These are phyloP conservation scores for Benincasa hispida DNA, from an alignment of 306 rosid species.

Conservation along the genomic window DNA sequence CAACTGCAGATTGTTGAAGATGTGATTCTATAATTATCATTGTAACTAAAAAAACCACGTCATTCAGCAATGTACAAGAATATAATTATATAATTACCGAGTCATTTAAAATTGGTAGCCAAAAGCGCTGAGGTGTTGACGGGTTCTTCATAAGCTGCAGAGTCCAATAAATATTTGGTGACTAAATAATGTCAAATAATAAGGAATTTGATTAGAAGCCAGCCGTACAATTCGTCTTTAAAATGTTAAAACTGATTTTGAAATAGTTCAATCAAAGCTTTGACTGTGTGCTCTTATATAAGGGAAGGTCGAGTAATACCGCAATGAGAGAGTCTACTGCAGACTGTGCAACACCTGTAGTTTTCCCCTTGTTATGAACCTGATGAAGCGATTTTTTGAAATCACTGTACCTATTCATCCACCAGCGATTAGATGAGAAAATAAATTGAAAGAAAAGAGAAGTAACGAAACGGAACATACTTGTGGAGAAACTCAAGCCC, in stretches of 20 bases:
- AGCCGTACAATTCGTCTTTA: neutral
- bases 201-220: neutral
- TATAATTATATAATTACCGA: conserved; percentile 37
- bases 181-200: neutral
- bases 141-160: conserved; percentile 84
- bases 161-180: neutral
- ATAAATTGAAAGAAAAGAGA: neutral
- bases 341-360: conserved; percentile 52
- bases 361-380: conserved; percentile 39
- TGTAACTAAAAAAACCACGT: neutral
- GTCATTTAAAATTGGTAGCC: conserved; percentile 81
- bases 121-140: conserved; percentile 85
- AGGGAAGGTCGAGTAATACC: conserved; percentile 26
- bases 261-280: neutral
- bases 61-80: neutral
- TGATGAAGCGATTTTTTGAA: conserved; percentile 78
- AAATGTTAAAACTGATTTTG: neutral
- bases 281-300: too few relatives aligned
- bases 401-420: conserved; percentile 63
- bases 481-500: conserved; percentile 89
- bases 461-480: conserved; percentile 23
- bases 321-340: conserved; percentile 65
- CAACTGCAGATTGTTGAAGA: conserved; percentile 36
- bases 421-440: conserved; percentile 9
- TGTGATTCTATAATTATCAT: neutral